phyloP scores from a whole-genome alignment of 2,329 filamentous ascomycete genomes.

The Penicillium glabrum region DNA sequence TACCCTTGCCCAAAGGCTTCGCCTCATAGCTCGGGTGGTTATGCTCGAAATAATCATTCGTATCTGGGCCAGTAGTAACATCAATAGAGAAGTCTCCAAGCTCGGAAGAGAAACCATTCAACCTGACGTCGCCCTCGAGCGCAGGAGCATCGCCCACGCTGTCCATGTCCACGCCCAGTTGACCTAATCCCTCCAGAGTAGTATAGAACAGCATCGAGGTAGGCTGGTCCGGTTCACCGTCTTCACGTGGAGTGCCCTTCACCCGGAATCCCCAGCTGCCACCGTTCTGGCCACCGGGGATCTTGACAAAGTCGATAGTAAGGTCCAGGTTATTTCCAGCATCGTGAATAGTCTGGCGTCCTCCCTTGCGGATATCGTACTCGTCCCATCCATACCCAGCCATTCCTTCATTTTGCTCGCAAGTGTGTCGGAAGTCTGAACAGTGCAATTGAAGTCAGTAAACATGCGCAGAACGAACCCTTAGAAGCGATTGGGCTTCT shows the following conservation, averaged over 20 bases:
- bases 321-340: conserved; percentile 84
- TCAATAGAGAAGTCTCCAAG: conserved; percentile 79
- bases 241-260: conserved; percentile 73
- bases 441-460: background rate
- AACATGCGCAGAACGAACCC: background rate
- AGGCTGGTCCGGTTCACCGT: conserved; percentile 65
- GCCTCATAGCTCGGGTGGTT: conserved; percentile 64
- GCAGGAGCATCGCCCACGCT: conserved; percentile 49
- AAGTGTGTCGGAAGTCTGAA: conserved; percentile 80
- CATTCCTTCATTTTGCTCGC: conserved; percentile 93
- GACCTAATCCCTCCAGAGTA: conserved; percentile 72
- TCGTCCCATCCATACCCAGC: conserved; percentile 97
- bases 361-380: conserved; percentile 85
- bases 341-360: conserved; percentile 88
- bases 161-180: conserved; percentile 60
- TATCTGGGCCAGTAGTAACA: conserved; percentile 69
- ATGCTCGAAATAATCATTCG: conserved; percentile 57
- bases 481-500: background rate
- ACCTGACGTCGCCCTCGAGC: conserved; percentile 60
- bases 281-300: conserved; percentile 79
- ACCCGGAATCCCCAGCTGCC: conserved; percentile 92
- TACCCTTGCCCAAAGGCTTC: conserved; percentile 73
- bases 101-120: conserved; percentile 68
- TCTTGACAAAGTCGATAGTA: conserved; percentile 90
- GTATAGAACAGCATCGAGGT: conserved; percentile 82